Base-by-base conservation (phyloP, 202 grass and related monocot species). In the Digitaria exilis region DNA sequence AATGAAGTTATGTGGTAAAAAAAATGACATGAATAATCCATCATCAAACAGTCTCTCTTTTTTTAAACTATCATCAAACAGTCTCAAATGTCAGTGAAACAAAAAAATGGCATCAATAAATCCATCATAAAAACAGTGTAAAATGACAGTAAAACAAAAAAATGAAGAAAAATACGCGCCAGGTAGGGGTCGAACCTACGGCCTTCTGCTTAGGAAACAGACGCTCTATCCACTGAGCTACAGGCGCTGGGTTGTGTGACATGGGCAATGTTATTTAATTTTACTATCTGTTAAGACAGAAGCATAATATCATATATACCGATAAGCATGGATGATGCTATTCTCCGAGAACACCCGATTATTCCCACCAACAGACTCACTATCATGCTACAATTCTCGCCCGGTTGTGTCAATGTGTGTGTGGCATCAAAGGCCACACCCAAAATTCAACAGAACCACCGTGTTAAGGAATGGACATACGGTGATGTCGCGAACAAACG, bases 181-280 rank as follows among this genome's bases (percentile, higher is more conserved):
- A 82, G 82, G 57, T 89, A 89, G 78, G 78, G 78, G 65, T 86
- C 72, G 65, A 89, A 82, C 83, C 83, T 82, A 82, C 83, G 72
- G 4, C 87, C 43, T 89, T 86, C 79, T 73, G 83, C 92, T 98
- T 97, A 94, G 95, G 95, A 97, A 94, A 92, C 90, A 88, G 88
- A 97, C 90, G 84, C 92, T 94, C 90, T 97, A 89, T 94, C 92
- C 87, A 94, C 90, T 91, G 94, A 97, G 88, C 95, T 97, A 94
- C 94, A 89, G 81, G 90, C 90, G 84, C 94, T 0, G n/a, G n/a
- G n/a, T n/a, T n/a, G n/a, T n/a, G n/a, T n/a, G n/a, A n/a, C n/a
- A n/a, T n/a, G n/a, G n/a, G n/a, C n/a, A n/a, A n/a, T n/a, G n/a
- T n/a, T n/a, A n/a, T n/a, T n/a, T n/a, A n/a, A n/a, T n/a, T n/a